These are phyloP conservation scores for Schizothecium vesticola DNA, from an alignment of 495 filamentous ascomycete genomes.

Conservation along the genomic window DNA sequence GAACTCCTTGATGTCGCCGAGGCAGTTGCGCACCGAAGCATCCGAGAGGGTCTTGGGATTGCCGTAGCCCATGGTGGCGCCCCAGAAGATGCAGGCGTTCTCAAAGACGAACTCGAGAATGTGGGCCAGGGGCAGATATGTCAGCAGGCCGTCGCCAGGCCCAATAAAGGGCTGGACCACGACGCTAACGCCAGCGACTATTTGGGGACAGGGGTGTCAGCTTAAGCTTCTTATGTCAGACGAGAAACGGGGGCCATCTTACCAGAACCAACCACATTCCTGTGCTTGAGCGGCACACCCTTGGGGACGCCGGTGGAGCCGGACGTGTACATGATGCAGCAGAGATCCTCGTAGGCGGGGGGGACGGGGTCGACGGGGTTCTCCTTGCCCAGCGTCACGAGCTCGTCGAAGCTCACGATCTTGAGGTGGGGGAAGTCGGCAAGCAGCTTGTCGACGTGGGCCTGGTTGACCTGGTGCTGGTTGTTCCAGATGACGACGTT, in stretches of 20 bases:
- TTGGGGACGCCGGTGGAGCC: conserved; percentile 96
- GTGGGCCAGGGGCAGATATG: conserved; percentile 90
- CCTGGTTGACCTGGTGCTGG: conserved; percentile 67
- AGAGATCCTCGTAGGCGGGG: conserved; percentile 78
- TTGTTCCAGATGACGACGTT: conserved; percentile 87
- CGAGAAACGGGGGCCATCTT: conserved; percentile 26
- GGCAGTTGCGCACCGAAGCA: conserved; percentile 83
- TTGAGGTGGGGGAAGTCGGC: conserved; percentile 62
- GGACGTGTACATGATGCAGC: conserved; percentile 99
- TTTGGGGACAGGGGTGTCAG: conserved; percentile 8
- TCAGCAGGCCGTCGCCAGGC: conserved; percentile 79
- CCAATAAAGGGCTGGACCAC: conserved; percentile 82
- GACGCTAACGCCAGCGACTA: conserved; percentile 83
- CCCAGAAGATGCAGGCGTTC: conserved; percentile 88
- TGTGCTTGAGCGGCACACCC: conserved; percentile 88
- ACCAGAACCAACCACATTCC: conserved; percentile 82
- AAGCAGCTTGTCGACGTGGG: conserved; percentile 75
- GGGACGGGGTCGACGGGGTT: conserved; percentile 78
- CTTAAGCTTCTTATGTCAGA: background rate
- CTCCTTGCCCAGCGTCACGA: conserved; percentile 74
- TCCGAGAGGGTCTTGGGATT: conserved; percentile 92
- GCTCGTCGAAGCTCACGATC: conserved; percentile 78
- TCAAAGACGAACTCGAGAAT: conserved; percentile 98
- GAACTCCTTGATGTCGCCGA: conserved; percentile 92
- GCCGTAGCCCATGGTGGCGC: conserved; percentile 94